Conservation (phyloP, 176 grass and related monocot species). For the Avena sativa region DNA sequence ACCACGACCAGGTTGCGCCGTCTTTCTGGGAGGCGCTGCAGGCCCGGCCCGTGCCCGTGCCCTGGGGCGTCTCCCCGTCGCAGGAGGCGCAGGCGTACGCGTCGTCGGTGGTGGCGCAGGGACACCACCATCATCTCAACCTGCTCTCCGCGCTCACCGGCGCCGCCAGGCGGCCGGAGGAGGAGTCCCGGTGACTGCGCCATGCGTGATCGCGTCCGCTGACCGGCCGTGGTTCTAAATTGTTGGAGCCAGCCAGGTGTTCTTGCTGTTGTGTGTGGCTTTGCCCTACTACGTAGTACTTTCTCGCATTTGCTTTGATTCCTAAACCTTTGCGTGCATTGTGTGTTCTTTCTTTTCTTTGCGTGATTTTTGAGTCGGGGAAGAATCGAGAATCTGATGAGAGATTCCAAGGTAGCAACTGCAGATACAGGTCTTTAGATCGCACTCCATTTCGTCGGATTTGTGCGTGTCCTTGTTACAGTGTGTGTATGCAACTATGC, state of each 20-base stretch:
- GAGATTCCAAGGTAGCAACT: conserved; percentile 36
- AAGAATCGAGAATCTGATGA: conserved; percentile 26
- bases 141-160: conserved; percentile 62
- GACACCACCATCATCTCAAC: conserved; percentile 57
- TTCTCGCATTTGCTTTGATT: background rate
- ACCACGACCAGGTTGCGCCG: conserved; percentile 23
- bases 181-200: conserved; percentile 55
- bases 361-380: conserved; percentile 14
- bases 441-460: conserved; percentile 30
- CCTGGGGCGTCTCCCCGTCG: conserved; percentile 51
- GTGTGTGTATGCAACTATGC: background rate
- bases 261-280: conserved; percentile 19
- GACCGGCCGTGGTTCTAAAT: background rate
- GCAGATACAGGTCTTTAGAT: conserved; percentile 40
- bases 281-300: conserved; percentile 20
- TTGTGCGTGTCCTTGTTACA: conserved; percentile 4
- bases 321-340: conserved; percentile 26
- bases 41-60: conserved; percentile 38
- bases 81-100: conserved; percentile 65
- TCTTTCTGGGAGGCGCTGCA: conserved; percentile 60
- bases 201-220: background rate
- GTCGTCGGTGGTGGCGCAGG: conserved; percentile 54
- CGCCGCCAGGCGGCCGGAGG: conserved; percentile 41
- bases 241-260: conserved; percentile 22
- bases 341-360: conserved; percentile 29